A percentile compares a stretch with the other conserved stretches of the same genome.
These are phyloP conservation scores for Populus tremula DNA, from an alignment of 345 rosid genomes.

Conservation along the genomic window DNA sequence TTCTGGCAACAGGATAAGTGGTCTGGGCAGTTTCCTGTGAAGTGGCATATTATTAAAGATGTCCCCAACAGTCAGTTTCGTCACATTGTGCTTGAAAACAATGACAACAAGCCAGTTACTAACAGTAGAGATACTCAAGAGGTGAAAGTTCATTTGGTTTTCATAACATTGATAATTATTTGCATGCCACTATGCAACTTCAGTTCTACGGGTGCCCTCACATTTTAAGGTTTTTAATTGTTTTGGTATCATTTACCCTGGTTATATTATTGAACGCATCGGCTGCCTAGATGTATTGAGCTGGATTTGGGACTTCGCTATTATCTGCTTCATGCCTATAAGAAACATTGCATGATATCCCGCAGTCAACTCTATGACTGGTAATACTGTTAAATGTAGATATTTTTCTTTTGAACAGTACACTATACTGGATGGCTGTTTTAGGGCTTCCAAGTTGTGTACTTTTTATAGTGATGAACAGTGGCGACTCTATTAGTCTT, in stretches of 20 bases:
- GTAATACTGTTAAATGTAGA: not conserved
- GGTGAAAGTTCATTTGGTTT: constrained; percentile 40
- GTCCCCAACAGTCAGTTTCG: constrained; percentile 82
- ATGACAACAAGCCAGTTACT: constrained; percentile 85
- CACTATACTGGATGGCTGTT: not conserved
- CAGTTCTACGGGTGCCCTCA: not conserved
- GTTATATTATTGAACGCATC: not conserved
- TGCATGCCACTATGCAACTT: constrained; percentile 2
- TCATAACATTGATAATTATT: not conserved
- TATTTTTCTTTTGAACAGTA: not conserved
- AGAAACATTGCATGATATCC: not conserved
- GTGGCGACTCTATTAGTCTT: not conserved
- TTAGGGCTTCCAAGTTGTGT: not conserved
- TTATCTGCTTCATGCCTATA: not conserved
- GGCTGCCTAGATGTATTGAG: not conserved
- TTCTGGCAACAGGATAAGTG: constrained; percentile 94
- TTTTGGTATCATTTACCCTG: not conserved
- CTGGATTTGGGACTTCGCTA: not conserved
- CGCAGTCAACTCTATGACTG: not conserved
- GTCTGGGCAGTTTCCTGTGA: constrained; percentile 82
- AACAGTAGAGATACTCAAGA: constrained; percentile 93
- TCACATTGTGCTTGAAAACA: constrained; percentile 69
- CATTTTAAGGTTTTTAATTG: not conserved
- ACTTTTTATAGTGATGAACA: not conserved
- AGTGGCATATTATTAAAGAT: constrained; percentile 81